These are phyloP conservation scores for Crucibulum cyathiforme DNA, from an alignment of 1,284 basidiomycete species.

Conservation along the genomic window DNA sequence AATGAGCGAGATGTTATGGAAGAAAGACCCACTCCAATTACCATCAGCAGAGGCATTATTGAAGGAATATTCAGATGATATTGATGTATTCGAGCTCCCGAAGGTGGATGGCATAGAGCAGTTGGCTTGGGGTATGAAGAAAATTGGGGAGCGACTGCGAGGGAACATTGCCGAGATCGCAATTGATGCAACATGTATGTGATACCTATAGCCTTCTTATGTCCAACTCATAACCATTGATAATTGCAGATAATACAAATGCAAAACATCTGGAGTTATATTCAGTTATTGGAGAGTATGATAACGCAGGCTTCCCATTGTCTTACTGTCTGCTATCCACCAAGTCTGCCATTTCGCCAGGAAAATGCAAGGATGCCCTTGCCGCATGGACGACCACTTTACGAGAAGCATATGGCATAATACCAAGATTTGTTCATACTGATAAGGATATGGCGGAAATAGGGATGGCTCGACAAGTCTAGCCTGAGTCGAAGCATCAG, in stretches of 20 bases:
- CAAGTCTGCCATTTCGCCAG: no score
- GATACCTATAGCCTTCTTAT: no score
- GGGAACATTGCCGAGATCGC: neutral
- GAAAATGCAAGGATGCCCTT: constrained; percentile 24
- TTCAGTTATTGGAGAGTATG: no score
- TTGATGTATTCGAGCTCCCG: neutral
- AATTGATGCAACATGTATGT: neutral
- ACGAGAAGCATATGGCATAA: constrained; percentile 23
- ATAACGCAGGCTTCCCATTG: no score
- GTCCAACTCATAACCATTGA: no score
- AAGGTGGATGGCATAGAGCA: no score
- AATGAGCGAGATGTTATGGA: neutral
- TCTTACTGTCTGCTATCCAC: no score
- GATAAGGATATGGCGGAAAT: constrained; percentile 38
- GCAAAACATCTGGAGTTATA: constrained; percentile 12
- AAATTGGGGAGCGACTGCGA: neutral
- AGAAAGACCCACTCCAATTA: neutral
- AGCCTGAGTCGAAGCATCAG: no score
- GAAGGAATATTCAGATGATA: neutral
- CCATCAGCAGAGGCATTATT: neutral
- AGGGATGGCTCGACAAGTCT: constrained; percentile 2
- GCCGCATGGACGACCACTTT: constrained; percentile 17
- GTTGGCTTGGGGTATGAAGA: neutral
- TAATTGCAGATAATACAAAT: constrained; percentile 7
- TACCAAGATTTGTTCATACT: constrained; percentile 28